Conservation (phyloP, 139 green algal genomes). For the Picochlorum sp. region DNA sequence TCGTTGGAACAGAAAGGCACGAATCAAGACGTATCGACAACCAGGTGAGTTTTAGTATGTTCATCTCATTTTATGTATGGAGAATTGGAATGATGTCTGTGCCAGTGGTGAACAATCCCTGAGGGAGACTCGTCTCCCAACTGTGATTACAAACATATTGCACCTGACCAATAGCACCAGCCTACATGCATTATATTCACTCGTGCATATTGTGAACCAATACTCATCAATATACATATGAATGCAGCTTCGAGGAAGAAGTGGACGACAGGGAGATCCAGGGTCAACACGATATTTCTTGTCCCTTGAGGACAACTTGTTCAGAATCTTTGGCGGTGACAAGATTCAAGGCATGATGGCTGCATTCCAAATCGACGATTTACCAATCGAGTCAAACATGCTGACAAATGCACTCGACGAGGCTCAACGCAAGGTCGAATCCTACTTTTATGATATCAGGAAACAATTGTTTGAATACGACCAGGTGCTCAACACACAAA, state of each 20-base stretch:
- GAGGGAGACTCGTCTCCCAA: not conserved
- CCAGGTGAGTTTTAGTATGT: conserved; percentile 55
- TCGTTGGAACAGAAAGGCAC: conserved; percentile 94
- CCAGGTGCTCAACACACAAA: conserved; percentile 96
- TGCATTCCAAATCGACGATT: conserved; percentile 80
- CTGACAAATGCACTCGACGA: conserved; percentile 87
- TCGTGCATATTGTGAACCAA: too few relatives aligned
- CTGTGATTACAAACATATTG: conserved; percentile 6
- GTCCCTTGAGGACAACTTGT: conserved; percentile 85
- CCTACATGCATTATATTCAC: too few relatives aligned
- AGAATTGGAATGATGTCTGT: conserved; percentile 4
- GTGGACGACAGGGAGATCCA: conserved; percentile 73
- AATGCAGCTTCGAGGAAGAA: conserved; percentile 28
- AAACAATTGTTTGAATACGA: conserved; percentile 97
- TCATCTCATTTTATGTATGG: not conserved
- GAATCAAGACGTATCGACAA: conserved; percentile 97
- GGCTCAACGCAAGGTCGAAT: conserved; percentile 92
- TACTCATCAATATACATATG: not conserved
- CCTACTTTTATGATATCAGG: conserved; percentile 98
- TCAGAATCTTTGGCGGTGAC: conserved; percentile 96
- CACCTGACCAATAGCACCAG: not conserved
- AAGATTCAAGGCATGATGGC: conserved; percentile 90
- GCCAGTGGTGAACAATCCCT: conserved; percentile 19
- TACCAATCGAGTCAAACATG: conserved; percentile 97
- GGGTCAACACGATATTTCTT: conserved; percentile 93